Percentiles rank a stretch among this genome's conserved stretches.
Conservation (phyloP, 1,284 basidiomycete genomes). For the Ganoderma sp. region DNA sequence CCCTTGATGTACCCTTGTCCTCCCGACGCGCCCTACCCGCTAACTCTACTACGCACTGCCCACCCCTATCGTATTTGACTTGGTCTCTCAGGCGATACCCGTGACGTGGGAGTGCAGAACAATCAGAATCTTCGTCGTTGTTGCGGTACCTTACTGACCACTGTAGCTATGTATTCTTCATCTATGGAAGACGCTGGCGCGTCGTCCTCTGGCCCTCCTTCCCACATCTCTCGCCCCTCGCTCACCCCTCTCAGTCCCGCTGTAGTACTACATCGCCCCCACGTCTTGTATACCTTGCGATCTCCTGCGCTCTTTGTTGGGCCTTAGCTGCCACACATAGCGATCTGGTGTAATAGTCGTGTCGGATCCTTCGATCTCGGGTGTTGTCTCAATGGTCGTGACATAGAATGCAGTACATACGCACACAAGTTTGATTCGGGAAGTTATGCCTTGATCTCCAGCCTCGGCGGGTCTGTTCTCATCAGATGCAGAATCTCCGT, state of each 20-base stretch:
- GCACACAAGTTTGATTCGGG: neutral
- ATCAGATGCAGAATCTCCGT: neutral
- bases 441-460: neutral
- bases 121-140: neutral
- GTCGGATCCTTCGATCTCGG: neutral
- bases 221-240: neutral
- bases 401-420: neutral
- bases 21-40: neutral
- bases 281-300: neutral
- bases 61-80: neutral
- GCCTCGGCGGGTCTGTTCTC: neutral
- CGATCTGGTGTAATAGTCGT: neutral
- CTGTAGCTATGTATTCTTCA: slow-evolving; percentile 4
- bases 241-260: neutral
- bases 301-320: neutral
- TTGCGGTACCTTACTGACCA: slow-evolving; percentile 1
- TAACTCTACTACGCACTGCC: neutral
- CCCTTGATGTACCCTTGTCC: neutral
- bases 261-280: neutral
- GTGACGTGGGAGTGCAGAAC: neutral
- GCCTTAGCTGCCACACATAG: neutral
- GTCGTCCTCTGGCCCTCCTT: neutral
- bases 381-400: neutral
- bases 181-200: slow-evolving; percentile 3
- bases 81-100: slow-evolving; percentile 3